Percentiles rank a stretch among this genome's conserved stretches.
Evolutionary conservation across 2,329 filamentous ascomycete species (phyloP).

Genomic region (Stemphylium beticola): DNA sequence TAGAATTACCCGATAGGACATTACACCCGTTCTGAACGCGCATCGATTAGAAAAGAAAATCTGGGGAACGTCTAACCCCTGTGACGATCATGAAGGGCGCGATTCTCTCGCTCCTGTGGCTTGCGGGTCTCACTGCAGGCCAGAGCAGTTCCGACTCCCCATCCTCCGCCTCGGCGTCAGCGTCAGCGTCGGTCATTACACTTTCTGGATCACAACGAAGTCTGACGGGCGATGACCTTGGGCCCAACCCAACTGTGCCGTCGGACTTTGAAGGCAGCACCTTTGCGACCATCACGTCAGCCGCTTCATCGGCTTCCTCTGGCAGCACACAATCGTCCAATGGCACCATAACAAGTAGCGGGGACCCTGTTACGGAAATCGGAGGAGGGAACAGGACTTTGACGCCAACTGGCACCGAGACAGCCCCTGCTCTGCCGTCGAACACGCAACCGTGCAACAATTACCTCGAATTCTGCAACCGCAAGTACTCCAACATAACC

Average conservation of each 20-base stretch:
- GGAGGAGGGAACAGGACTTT: constrained; percentile 36
- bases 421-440: constrained; percentile 37
- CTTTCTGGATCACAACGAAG: constrained; percentile 29
- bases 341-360: constrained; percentile 14
- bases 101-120: constrained; percentile 29
- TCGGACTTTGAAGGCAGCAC: constrained; percentile 39
- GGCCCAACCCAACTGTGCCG: constrained; percentile 34
- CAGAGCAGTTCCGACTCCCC: constrained; percentile 27
- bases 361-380: constrained; percentile 35
- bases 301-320: constrained; percentile 15
- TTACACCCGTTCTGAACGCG: neutral
- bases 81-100: constrained; percentile 30
- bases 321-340: constrained; percentile 29
- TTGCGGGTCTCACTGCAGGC: constrained; percentile 30
- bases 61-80: constrained; percentile 5
- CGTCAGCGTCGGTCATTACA: constrained; percentile 32
- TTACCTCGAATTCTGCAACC: constrained; percentile 49
- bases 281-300: constrained; percentile 28
- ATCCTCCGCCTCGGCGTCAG: constrained; percentile 3
- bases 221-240: constrained; percentile 26
- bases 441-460: constrained; percentile 53
- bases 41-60: neutral
- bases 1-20: neutral
- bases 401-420: constrained; percentile 30
- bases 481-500: constrained; percentile 52